phyloP scores from a whole-genome alignment of 352 stramenopile genomes.

The Phytophthora tubulina region DNA sequence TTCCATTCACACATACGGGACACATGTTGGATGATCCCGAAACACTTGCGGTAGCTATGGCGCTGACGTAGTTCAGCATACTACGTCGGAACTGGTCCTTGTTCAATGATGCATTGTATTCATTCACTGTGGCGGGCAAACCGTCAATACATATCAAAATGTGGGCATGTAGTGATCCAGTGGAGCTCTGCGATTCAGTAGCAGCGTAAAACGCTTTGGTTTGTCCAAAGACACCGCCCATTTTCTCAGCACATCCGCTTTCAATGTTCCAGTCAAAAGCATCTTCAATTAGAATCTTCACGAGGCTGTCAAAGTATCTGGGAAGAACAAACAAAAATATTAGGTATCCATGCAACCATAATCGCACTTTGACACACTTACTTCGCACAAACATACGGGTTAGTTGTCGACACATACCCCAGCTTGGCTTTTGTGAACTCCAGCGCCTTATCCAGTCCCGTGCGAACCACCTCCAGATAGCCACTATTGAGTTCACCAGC shows the following conservation, averaged over 20 bases:
- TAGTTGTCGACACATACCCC: neutral
- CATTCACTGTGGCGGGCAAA: neutral
- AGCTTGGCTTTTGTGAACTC: too few relatives aligned
- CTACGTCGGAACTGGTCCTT: neutral
- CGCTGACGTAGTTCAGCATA: neutral
- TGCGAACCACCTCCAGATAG: too few relatives aligned
- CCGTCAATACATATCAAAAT: constrained; percentile 13
- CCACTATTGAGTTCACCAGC: too few relatives aligned
- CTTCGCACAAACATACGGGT: constrained; percentile 4
- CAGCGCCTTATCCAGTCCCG: too few relatives aligned
- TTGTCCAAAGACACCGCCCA: constrained; percentile 4
- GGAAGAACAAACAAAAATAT: too few relatives aligned
- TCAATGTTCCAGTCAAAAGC: constrained; percentile 2
- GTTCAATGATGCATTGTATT: neutral
- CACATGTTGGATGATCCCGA: neutral
- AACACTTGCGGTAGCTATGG: neutral
- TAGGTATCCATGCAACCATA: too few relatives aligned
- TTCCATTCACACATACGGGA: neutral
- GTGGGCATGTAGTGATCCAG: constrained; percentile 5
- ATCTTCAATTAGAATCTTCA: neutral
- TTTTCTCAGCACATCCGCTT: neutral
- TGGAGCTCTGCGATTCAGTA: constrained; percentile 15
- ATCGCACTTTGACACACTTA: too few relatives aligned
- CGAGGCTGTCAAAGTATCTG: constrained; percentile 12
- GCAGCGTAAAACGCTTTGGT: constrained; percentile 10